Evolutionary conservation across 108 stramenopile species (phyloP).

Genomic region (Schizochytrium sp.): DNA sequence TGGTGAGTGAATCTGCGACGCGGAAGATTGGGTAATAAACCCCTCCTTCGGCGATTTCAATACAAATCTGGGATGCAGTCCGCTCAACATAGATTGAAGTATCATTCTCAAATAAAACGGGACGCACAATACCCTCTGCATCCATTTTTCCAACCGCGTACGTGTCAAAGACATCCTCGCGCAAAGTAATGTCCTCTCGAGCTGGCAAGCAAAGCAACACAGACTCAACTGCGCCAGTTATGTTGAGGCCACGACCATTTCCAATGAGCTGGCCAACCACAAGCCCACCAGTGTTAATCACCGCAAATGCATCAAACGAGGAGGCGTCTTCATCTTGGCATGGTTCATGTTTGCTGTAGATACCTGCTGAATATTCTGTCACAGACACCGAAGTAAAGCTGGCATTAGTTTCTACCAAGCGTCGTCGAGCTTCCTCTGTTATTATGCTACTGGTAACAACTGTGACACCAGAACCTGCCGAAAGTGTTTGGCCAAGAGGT

Average conservation of each 20-base stretch:
- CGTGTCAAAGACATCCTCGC: not conserved
- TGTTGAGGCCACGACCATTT: constrained; percentile 12
- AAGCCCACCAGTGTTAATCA: not conserved
- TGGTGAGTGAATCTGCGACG: not conserved
- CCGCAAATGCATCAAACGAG: not conserved
- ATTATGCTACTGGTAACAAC: not conserved
- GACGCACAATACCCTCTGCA: not conserved
- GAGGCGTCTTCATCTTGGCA: constrained; percentile 23
- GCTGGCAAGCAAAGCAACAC: constrained; percentile 31
- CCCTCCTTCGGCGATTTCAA: not conserved
- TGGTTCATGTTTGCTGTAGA: not conserved
- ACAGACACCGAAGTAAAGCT: not conserved
- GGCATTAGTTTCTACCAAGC: not conserved
- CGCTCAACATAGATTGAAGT: not conserved
- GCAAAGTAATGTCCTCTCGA: not conserved
- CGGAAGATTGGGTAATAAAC: constrained; percentile 34
- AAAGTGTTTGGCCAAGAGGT: not conserved
- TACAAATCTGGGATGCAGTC: constrained; percentile 8
- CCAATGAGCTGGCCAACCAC: constrained; percentile 48
- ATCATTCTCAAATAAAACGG: not conserved
- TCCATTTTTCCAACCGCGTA: not conserved
- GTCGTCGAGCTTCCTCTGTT: not conserved
- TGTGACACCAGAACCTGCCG: not conserved
- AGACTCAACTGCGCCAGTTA: not conserved
- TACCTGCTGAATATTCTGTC: constrained; percentile 44